Percentiles rank a stretch among this genome's conserved stretches.
Evolutionary conservation across 73 alveolate genomes (phyloP).

Genomic region (Blepharisma japonicum): DNA sequence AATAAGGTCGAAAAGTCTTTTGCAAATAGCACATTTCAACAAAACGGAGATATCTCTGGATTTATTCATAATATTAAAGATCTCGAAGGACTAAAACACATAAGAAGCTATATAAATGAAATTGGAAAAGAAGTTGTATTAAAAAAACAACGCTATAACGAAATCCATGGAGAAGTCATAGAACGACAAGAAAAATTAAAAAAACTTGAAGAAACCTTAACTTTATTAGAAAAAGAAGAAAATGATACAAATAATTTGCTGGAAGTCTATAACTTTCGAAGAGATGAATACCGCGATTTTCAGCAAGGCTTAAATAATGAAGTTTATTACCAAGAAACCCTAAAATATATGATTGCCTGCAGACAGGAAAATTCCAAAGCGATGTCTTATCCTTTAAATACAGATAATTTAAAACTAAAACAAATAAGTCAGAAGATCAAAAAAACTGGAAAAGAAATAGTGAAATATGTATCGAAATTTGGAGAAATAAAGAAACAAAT

Average conservation of each 20-base stretch:
- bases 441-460: background rate
- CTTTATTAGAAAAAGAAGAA: background rate
- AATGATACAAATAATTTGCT: background rate
- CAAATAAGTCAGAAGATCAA: background rate
- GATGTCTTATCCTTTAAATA: background rate
- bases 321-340: background rate
- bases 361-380: background rate
- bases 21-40: too few relatives aligned
- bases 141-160: slow-evolving; percentile 2
- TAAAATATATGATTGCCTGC: background rate
- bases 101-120: too few relatives aligned
- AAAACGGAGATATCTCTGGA: too few relatives aligned
- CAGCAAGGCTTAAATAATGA: background rate
- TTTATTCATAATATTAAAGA: too few relatives aligned
- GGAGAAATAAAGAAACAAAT: background rate
- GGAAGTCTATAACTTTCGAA: background rate
- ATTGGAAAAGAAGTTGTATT: too few relatives aligned
- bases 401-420: background rate
- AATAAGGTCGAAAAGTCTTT: too few relatives aligned
- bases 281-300: background rate
- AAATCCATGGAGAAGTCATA: background rate
- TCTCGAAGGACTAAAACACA: too few relatives aligned
- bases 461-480: background rate
- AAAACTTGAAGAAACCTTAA: background rate
- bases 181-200: background rate